Evolutionary conservation across 805 yeast genomes (phyloP).

Genomic region (Starmerella vitae): DNA sequence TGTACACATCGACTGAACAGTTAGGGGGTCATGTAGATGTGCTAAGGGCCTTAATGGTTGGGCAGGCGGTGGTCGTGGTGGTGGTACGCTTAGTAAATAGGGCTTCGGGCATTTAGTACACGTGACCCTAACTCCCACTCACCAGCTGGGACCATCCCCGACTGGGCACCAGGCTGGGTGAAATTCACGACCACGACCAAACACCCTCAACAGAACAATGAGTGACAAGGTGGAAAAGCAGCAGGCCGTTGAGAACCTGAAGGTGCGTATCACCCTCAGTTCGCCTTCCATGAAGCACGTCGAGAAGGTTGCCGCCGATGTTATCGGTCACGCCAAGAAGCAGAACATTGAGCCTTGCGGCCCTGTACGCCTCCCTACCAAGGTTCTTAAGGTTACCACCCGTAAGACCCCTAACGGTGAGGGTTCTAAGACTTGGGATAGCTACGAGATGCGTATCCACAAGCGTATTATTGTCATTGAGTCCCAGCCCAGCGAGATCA

Average conservation of each 20-base stretch:
- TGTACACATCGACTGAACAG: too few species aligned
- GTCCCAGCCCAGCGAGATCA: slow-evolving; percentile 88
- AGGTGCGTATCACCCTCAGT: slow-evolving; percentile 97
- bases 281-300: slow-evolving; percentile 97
- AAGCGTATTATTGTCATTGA: slow-evolving; percentile 97
- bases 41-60: too few species aligned
- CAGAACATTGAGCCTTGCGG: slow-evolving; percentile 80
- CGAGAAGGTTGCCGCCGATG: slow-evolving; percentile 88
- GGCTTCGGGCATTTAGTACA: background rate
- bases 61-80: too few species aligned
- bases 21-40: too few species aligned
- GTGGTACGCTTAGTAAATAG: background rate
- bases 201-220: too few species aligned
- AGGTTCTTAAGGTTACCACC: slow-evolving; percentile 94
- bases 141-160: slow-evolving; percentile 1
- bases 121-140: background rate
- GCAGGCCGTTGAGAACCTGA: slow-evolving; percentile 74
- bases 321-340: slow-evolving; percentile 74
- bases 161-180: background rate
- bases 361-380: slow-evolving; percentile 99
- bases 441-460: slow-evolving; percentile 99
- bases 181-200: slow-evolving; percentile 1
- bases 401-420: slow-evolving; percentile 99
- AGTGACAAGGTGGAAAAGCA: slow-evolving; percentile 55
- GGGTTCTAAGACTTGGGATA: slow-evolving; percentile 99